phyloP scores from a whole-genome alignment of 768 basidiomycete genomes.

The Pulveroboletus frians region DNA sequence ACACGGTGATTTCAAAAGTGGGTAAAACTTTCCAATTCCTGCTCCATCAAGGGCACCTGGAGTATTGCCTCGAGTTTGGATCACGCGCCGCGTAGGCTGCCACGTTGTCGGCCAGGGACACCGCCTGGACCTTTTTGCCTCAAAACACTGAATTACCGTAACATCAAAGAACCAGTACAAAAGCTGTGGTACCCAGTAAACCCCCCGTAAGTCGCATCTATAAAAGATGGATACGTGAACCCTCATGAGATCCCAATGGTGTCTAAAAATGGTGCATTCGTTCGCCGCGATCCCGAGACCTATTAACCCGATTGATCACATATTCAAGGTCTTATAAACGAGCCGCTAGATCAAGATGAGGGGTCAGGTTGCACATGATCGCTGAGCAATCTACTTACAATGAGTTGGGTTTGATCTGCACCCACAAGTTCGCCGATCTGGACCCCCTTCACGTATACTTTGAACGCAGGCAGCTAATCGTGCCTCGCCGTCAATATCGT shows the following conservation, averaged over 20 bases:
- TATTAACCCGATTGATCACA: slow-evolving; percentile 14
- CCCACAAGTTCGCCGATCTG: slow-evolving; percentile 29
- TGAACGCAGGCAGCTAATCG: slow-evolving; percentile 27
- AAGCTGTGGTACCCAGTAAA: slow-evolving; percentile 2
- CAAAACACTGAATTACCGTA: neutral
- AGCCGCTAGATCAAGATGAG: slow-evolving; percentile 22
- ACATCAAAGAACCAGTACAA: slow-evolving; percentile 3
- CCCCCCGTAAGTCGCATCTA: slow-evolving; percentile 19
- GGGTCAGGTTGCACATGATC: slow-evolving; percentile 16
- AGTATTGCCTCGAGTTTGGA: slow-evolving; percentile 17
- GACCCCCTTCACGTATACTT: slow-evolving; percentile 29
- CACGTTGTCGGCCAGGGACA: slow-evolving; percentile 16
- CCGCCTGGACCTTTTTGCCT: neutral
- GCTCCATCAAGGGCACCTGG: slow-evolving; percentile 7
- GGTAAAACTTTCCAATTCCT: slow-evolving; percentile 10
- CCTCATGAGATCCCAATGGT: slow-evolving; percentile 10
- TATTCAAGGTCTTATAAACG: slow-evolving; percentile 25
- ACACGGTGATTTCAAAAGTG: slow-evolving; percentile 4
- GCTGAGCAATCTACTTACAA: slow-evolving; percentile 12
- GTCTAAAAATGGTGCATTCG: slow-evolving; percentile 19
- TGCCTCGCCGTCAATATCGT: slow-evolving; percentile 7
- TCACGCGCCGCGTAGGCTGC: slow-evolving; percentile 6
- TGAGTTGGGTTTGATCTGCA: slow-evolving; percentile 21
- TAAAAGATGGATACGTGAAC: slow-evolving; percentile 1
- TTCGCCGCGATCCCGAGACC: slow-evolving; percentile 6